These are phyloP conservation scores for Heimioporus sp. DNA, from an alignment of 768 basidiomycete genomes.

Conservation along the genomic window DNA sequence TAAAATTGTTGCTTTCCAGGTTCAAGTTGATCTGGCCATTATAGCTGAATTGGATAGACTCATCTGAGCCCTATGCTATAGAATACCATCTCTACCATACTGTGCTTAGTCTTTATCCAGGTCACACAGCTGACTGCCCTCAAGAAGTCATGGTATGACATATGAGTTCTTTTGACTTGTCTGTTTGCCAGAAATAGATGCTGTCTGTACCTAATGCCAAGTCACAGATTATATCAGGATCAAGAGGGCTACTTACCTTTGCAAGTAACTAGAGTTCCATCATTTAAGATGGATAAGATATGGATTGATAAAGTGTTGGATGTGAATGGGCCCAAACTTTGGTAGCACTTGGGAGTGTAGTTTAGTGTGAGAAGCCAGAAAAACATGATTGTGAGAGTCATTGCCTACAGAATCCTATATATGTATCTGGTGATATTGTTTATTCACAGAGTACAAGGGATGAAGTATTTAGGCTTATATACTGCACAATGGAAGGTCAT, in stretches of 20 bases:
- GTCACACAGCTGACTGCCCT: not conserved
- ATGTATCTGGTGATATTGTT: no score
- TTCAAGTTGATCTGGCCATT: no score
- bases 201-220: not conserved
- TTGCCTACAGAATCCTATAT: no score
- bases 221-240: not conserved
- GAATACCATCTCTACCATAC: not conserved
- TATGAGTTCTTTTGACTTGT: not conserved
- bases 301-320: not conserved
- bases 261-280: not conserved
- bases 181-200: not conserved
- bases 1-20: not conserved
- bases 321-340: not conserved
- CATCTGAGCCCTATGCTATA: constrained; percentile 7
- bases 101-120: constrained; percentile 3
- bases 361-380: no score
- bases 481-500: no score
- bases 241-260: not conserved
- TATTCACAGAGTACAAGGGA: no score
- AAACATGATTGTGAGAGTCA: no score
- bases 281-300: not conserved
- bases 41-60: no score
- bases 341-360: not conserved
- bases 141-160: not conserved
- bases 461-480: no score